A percentile compares a stretch with the other conserved stretches of the same genome.
These are phyloP conservation scores for Diplodia sapinea DNA, from an alignment of 2,329 filamentous ascomycete genomes.

Conservation along the genomic window DNA sequence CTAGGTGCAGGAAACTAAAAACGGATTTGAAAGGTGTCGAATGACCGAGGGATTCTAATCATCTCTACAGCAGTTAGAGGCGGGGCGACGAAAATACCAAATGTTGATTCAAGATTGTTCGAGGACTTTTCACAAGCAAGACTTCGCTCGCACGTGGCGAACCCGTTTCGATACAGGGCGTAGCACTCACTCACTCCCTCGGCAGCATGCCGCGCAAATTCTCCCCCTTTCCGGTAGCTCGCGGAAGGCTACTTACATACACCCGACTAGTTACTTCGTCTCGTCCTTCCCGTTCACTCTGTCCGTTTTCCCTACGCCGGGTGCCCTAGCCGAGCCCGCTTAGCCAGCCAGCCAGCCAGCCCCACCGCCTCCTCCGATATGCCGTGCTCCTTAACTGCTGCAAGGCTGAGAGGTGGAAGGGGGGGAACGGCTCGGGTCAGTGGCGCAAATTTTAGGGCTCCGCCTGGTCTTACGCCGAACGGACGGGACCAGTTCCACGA, in stretches of 20 bases:
- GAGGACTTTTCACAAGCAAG: background rate
- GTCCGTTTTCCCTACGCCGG: background rate
- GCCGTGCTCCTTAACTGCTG: slow-evolving; percentile 11
- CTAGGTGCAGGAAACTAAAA: background rate
- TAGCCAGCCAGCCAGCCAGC: background rate
- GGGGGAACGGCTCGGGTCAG: too few species aligned
- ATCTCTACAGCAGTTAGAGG: background rate
- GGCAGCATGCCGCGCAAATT: background rate
- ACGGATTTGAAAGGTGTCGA: background rate
- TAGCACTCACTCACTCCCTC: background rate
- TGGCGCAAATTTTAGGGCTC: too few species aligned
- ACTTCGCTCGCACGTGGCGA: background rate
- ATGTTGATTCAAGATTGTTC: background rate
- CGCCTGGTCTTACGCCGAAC: too few species aligned
- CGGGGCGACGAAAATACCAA: background rate
- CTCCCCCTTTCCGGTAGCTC: background rate
- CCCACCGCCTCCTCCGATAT: background rate
- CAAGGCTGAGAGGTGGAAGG: background rate
- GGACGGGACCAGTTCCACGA: too few species aligned
- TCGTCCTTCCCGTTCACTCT: background rate
- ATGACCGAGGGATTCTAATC: background rate
- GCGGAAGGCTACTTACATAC: background rate
- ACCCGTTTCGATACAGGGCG: background rate
- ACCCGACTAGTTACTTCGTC: background rate
- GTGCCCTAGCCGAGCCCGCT: background rate